These are phyloP conservation scores for Plenodomus tracheiphilus DNA, from an alignment of 2,329 filamentous ascomycete genomes.

Conservation along the genomic window DNA sequence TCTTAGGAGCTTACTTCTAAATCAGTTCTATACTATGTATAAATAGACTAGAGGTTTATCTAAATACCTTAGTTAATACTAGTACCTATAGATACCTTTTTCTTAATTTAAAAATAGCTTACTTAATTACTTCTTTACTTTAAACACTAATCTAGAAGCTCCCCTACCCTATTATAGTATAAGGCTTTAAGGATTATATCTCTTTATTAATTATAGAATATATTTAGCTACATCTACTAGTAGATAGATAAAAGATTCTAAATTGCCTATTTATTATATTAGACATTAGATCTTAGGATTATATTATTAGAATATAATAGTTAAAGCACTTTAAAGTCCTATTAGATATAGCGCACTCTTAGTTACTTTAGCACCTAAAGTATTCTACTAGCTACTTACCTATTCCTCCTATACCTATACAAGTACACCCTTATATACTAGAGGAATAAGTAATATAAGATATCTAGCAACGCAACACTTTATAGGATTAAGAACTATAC, in stretches of 20 bases:
- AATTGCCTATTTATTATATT: background rate
- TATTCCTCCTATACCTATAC: background rate
- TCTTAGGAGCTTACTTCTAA: too few species aligned
- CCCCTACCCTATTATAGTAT: background rate
- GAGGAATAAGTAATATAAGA: too few species aligned
- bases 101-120: too few species aligned
- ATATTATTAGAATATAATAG: slow-evolving; percentile 1
- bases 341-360: background rate
- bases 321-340: background rate
- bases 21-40: background rate
- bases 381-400: background rate
- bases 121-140: background rate
- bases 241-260: background rate
- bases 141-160: background rate
- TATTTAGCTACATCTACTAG: background rate
- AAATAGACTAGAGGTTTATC: background rate
- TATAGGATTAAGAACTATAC: too few species aligned
- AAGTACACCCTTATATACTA: too few species aligned
- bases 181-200: background rate
- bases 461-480: too few species aligned
- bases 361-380: background rate
- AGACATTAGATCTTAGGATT: background rate
- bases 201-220: background rate
- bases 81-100: too few species aligned
- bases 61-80: too few species aligned